Evolutionary conservation across 2,329 filamentous ascomycete species (phyloP).

Genomic region (Chrysoporthe cubensis): DNA sequence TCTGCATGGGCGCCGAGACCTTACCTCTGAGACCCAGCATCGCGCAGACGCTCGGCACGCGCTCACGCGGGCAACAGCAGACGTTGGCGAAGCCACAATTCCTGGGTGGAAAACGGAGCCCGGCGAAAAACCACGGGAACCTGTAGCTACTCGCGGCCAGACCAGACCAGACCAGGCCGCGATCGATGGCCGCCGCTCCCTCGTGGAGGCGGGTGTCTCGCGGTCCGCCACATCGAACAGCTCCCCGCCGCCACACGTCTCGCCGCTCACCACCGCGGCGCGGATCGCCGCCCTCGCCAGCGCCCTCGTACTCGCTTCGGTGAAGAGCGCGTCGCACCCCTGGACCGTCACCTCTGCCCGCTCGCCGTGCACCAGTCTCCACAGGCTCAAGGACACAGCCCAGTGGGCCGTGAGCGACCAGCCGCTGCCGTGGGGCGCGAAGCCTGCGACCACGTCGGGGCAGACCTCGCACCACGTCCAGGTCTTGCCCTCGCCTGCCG

Average conservation of each 20-base stretch:
- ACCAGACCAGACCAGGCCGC: slow-evolving; percentile 38
- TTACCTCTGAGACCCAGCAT: slow-evolving; percentile 5
- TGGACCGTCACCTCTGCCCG: slow-evolving; percentile 27
- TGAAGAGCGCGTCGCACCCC: slow-evolving; percentile 31
- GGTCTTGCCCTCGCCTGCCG: slow-evolving; percentile 34
- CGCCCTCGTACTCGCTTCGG: slow-evolving; percentile 38
- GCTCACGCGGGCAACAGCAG: background rate
- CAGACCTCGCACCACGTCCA: slow-evolving; percentile 47
- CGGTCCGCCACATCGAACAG: slow-evolving; percentile 41
- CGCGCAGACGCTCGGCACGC: slow-evolving; percentile 3
- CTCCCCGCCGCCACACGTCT: slow-evolving; percentile 34
- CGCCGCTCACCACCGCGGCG: slow-evolving; percentile 35
- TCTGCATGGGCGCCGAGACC: slow-evolving; percentile 17
- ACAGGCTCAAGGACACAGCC: slow-evolving; percentile 45
- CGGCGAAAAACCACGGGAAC: background rate
- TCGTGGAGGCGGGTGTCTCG: slow-evolving; percentile 34
- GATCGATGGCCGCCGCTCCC: slow-evolving; percentile 39
- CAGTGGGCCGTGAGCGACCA: slow-evolving; percentile 44
- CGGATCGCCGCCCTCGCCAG: slow-evolving; percentile 39
- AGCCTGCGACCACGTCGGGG: slow-evolving; percentile 44
- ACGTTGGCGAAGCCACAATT: background rate
- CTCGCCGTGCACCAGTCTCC: slow-evolving; percentile 36
- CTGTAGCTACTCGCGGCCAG: slow-evolving; percentile 38
- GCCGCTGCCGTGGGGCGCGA: slow-evolving; percentile 43
- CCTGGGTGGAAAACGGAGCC: background rate